Conservation (phyloP, 2,329 filamentous ascomycete genomes). For the Thielaviopsis ethacetica region DNA sequence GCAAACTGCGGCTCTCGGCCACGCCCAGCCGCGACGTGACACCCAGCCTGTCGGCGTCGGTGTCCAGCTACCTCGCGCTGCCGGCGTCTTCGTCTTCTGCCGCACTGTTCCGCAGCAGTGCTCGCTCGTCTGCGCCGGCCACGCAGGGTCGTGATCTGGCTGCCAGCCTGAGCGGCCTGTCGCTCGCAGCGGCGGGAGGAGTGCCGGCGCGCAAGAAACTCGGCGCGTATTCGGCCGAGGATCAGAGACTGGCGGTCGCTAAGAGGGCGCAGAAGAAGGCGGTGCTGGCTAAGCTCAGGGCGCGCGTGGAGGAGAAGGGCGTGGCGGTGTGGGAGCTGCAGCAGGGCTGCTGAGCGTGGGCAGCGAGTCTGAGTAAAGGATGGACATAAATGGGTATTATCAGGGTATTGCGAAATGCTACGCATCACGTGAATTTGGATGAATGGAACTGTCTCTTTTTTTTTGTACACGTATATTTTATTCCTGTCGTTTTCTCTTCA, state of each 20-base stretch:
- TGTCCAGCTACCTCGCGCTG: not conserved
- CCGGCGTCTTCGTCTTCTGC: not conserved
- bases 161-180: conserved; percentile 1
- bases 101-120: not conserved
- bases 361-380: not conserved
- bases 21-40: conserved; percentile 1
- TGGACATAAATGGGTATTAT: no score
- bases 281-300: conserved; percentile 35
- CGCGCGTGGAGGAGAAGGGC: conserved; percentile 31
- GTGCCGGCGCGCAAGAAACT: conserved; percentile 44
- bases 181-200: conserved; percentile 18
- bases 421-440: no score
- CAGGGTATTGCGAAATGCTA: no score
- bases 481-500: not conserved
- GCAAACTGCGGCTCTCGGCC: conserved; percentile 43
- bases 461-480: not conserved
- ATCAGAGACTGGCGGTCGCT: conserved; percentile 39
- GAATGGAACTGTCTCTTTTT: not conserved
- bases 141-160: not conserved
- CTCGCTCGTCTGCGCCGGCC: not conserved
- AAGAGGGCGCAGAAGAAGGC: conserved; percentile 36
- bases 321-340: conserved; percentile 32
- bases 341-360: conserved; percentile 21
- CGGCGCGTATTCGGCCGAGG: conserved; percentile 41
- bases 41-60: not conserved